These are phyloP conservation scores for Zasmidium citrigriseum DNA, from an alignment of 2,329 filamentous ascomycete species.

Conservation along the genomic window DNA sequence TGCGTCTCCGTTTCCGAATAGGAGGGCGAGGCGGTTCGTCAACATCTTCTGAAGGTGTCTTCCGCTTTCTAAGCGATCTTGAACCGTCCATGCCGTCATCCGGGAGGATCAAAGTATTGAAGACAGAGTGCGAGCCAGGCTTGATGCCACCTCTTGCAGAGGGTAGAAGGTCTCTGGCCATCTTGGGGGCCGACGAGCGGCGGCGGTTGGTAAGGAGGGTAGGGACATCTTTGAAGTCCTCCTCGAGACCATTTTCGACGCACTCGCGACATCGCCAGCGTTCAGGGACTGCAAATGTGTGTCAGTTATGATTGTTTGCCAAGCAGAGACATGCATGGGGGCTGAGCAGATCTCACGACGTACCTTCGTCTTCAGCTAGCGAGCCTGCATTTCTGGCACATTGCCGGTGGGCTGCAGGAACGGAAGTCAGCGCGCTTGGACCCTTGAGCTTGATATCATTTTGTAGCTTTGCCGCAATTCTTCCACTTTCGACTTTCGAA, in stretches of 20 bases:
- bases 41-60: constrained; percentile 68
- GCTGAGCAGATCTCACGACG: constrained; percentile 33
- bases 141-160: constrained; percentile 64
- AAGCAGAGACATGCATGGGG: constrained; percentile 9
- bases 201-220: constrained; percentile 44
- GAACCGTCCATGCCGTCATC: constrained; percentile 76
- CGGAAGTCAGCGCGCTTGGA: constrained; percentile 46
- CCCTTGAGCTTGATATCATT: constrained; percentile 33
- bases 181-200: constrained; percentile 66
- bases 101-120: constrained; percentile 70
- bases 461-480: constrained; percentile 28
- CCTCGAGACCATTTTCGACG: constrained; percentile 53
- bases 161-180: constrained; percentile 67
- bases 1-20: constrained; percentile 45
- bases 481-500: constrained; percentile 24
- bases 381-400: constrained; percentile 75
- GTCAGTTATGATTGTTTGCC: constrained; percentile 26
- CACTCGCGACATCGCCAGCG: constrained; percentile 65
- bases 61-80: constrained; percentile 76
- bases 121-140: constrained; percentile 74
- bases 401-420: constrained; percentile 77
- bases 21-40: constrained; percentile 37
- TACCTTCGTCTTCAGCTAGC: constrained; percentile 65
- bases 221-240: constrained; percentile 43
- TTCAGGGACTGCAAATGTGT: constrained; percentile 49